Conservation (phyloP, 176 grass and related monocot species). For the Rhynchospora pubera region DNA sequence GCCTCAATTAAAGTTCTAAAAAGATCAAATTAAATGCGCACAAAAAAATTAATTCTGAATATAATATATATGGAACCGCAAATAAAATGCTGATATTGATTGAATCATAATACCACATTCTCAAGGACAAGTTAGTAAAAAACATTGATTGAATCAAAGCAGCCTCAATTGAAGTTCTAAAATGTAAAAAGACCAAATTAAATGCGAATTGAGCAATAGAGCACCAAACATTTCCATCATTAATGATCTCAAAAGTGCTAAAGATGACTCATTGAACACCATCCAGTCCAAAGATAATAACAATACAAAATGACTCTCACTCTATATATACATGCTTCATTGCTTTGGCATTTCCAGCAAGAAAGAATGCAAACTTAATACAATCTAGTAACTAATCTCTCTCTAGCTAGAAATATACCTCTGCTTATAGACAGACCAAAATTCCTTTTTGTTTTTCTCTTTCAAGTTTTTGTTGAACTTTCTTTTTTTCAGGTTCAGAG, state of each 20-base stretch:
- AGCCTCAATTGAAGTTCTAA: neutral
- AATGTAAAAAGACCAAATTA: neutral
- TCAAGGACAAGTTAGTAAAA: too few species aligned
- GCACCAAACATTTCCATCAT: neutral
- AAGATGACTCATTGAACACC: neutral
- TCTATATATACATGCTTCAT: neutral
- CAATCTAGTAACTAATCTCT: conserved; percentile 10
- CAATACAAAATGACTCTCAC: neutral
- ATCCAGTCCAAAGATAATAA: neutral
- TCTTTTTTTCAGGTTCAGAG: neutral
- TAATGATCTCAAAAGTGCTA: neutral
- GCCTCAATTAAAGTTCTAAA: too few species aligned
- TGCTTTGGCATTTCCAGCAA: conserved; percentile 9
- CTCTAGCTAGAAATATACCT: neutral
- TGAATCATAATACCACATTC: neutral
- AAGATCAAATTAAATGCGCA: too few species aligned
- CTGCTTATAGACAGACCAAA: neutral
- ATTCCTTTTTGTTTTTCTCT: neutral
- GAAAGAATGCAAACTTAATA: neutral
- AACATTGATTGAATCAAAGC: too few species aligned
- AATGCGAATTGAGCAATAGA: neutral
- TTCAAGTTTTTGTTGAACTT: neutral
- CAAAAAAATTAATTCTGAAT: too few species aligned
- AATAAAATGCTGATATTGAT: too few species aligned
- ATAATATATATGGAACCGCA: neutral